Evolutionary conservation across 2,329 filamentous ascomycete species (phyloP), one percentile per base, ranked within the genome.

Genomic region (Byssoonygena ceratinophila): DNA sequence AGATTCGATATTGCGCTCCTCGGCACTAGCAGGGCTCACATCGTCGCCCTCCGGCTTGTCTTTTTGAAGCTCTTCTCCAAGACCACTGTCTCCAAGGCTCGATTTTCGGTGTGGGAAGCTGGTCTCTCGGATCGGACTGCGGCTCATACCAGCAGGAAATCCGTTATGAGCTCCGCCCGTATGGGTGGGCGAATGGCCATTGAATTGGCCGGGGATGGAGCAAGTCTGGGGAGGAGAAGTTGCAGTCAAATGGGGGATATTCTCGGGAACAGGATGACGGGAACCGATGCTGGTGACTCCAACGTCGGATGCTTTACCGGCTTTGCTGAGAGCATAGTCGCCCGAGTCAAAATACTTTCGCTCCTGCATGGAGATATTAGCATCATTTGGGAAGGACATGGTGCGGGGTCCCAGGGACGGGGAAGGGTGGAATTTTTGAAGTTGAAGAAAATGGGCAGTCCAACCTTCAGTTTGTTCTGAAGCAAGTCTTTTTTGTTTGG

Each of bases 261-360:
- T 94, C 73, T 95, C 89, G 60, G 90, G 89, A 48, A 90, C 84
- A 51, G 92, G 92, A 71, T 98, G 92, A 73, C 95, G 85, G 64
- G 87, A 90, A 64, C 92, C 92, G 65, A 98, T 87, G 64, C 85
- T 85, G 66, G 91, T 94, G 55, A 94, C 87, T 66, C 94, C 91
- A 64, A 92, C 85, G 66, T 92, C 86, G 65, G 90, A 87, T 69
- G 88, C 89, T 75, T 97, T 97, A 72, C 92, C 92, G 55, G 92
- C 92, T 76, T 96, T 95, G 71, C 86, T 91, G 74, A 95, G 86
- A 66, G 90, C 90, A 65, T 95, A 96, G 75, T 96, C 89, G 66
- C 89, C 90, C 55, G 86, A 92, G 76, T 96, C 89, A 72, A 96
- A 96, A 76, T 95, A 96, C 76, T 94, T 98, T 76, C 92, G 90